Conservation (phyloP, 192 early-diverging fungal genomes). For the Phycomyces nitens region DNA sequence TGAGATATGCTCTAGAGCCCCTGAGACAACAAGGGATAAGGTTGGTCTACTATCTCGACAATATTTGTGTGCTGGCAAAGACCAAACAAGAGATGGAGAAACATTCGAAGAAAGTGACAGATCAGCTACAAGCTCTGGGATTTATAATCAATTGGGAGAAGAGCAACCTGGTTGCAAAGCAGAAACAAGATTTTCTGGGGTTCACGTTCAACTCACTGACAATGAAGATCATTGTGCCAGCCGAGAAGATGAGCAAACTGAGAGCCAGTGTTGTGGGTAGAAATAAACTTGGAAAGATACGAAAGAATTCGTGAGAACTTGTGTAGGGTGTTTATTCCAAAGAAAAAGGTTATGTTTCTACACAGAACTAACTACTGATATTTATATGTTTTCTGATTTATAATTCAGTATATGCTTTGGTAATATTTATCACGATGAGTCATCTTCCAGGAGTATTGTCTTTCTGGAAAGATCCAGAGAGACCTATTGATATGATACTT, state of each 20-base stretch:
- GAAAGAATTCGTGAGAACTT: no score
- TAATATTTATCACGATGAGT: no score
- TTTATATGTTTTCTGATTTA: no score
- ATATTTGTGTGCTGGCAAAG: conserved; percentile 5
- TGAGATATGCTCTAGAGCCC: conserved; percentile 3
- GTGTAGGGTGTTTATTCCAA: no score
- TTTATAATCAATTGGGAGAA: conserved; percentile 11
- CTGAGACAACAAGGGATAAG: conserved; percentile 4
- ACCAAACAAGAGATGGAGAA: not conserved
- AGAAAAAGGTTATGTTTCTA: no score
- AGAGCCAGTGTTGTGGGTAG: no score
- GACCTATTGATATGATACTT: no score
- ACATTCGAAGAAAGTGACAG: not conserved
- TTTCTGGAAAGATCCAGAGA: no score
- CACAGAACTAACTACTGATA: no score
- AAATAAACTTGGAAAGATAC: no score
- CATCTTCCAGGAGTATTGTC: no score
- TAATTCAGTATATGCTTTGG: no score
- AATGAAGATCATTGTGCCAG: not conserved
- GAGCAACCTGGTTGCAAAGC: not conserved
- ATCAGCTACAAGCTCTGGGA: not conserved
- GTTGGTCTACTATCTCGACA: conserved; percentile 7
- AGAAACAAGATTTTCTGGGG: conserved; percentile 7
- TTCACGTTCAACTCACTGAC: conserved; percentile 8
- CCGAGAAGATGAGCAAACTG: conserved; percentile 1